Evolutionary conservation across 345 rosid genomes (phyloP).

Genomic region (Salix dunnii): DNA sequence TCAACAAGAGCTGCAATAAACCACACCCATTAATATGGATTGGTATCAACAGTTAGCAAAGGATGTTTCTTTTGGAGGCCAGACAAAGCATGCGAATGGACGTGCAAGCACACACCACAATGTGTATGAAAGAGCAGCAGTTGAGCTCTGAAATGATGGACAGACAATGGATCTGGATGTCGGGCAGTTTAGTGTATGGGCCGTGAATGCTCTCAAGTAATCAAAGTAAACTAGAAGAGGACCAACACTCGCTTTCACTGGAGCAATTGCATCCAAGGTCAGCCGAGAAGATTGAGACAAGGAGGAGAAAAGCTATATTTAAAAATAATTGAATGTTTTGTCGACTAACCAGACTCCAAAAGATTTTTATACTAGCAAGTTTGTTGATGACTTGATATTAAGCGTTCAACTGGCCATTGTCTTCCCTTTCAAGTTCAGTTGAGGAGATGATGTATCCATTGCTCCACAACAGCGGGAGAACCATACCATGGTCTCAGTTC

Average conservation of each 20-base stretch:
- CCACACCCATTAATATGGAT: too few species aligned
- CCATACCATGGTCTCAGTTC: constrained; percentile 81
- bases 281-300: not conserved
- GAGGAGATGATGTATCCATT: constrained; percentile 79
- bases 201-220: not conserved
- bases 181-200: too few species aligned
- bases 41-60: too few species aligned
- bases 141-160: too few species aligned
- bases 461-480: constrained; percentile 58
- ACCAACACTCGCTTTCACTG: too few species aligned
- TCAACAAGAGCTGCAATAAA: too few species aligned
- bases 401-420: not conserved
- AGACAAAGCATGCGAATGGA: too few species aligned
- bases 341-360: not conserved
- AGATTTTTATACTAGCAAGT: not conserved
- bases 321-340: too few species aligned
- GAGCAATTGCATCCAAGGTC: not conserved
- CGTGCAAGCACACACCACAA: too few species aligned
- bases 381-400: not conserved
- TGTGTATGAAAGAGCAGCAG: too few species aligned
- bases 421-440: constrained; percentile 21
- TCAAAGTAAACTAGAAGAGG: not conserved
- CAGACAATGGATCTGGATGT: not conserved
- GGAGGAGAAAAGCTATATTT: not conserved
- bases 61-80: too few species aligned